These are phyloP conservation scores for Lipomyces oligophaga DNA, from an alignment of 805 yeast genomes.

Conservation along the genomic window DNA sequence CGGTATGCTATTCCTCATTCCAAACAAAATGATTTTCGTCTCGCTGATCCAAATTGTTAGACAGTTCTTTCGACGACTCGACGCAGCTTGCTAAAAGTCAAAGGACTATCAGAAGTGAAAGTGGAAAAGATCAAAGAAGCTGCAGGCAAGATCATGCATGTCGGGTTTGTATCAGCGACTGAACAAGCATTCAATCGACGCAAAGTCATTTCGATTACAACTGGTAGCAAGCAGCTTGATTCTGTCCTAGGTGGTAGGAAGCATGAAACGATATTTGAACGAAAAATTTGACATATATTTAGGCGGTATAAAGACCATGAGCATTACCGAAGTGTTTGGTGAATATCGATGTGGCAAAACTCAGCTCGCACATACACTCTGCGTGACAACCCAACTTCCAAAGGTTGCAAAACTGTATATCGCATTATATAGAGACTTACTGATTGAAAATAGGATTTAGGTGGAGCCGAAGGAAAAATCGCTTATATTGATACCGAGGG, in stretches of 20 bases:
- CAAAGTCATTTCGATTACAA: conserved; percentile 60
- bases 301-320: conserved; percentile 69
- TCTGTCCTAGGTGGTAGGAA: conserved; percentile 53
- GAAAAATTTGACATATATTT: neutral
- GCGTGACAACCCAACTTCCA: conserved; percentile 69
- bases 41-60: conserved; percentile 31
- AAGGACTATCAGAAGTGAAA: conserved; percentile 71
- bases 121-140: conserved; percentile 75
- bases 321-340: conserved; percentile 75
- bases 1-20: conserved; percentile 45
- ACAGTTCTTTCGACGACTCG: conserved; percentile 59
- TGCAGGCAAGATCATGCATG: conserved; percentile 59
- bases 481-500: conserved; percentile 80
- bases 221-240: conserved; percentile 69
- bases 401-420: too few relatives aligned
- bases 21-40: neutral
- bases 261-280: neutral
- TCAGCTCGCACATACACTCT: conserved; percentile 74
- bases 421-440: too few relatives aligned
- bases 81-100: conserved; percentile 58
- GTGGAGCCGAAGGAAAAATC: conserved; percentile 80
- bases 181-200: conserved; percentile 62
- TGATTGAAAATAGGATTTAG: conserved; percentile 42
- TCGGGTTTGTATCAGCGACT: conserved; percentile 72
- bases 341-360: conserved; percentile 80